These are phyloP conservation scores for Neonectria ditissima DNA, from an alignment of 2,329 filamentous ascomycete genomes.

Conservation along the genomic window DNA sequence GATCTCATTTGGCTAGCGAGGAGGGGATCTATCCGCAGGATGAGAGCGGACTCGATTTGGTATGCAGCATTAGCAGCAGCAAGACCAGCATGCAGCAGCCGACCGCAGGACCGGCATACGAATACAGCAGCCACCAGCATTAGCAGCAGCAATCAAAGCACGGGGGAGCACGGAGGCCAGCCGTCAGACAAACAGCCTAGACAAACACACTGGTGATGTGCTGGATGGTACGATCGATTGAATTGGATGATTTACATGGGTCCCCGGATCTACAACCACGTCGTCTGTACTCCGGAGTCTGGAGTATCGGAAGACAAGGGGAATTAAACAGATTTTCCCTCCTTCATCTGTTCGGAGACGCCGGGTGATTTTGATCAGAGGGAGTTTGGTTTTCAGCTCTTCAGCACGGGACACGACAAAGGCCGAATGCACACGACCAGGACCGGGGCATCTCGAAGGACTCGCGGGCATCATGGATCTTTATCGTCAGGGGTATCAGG, in stretches of 20 bases:
- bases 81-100: conserved; percentile 4
- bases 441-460: conserved; percentile 25
- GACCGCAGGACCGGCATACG: conserved; percentile 3
- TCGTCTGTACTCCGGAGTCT: conserved; percentile 23
- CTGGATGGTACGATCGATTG: conserved; percentile 38
- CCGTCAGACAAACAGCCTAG: conserved; percentile 30
- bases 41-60: background rate
- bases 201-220: conserved; percentile 21
- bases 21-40: background rate
- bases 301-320: conserved; percentile 25
- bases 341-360: conserved; percentile 17
- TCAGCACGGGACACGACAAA: conserved; percentile 27
- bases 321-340: conserved; percentile 15
- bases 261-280: conserved; percentile 39
- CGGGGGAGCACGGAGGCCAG: conserved; percentile 26
- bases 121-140: background rate
- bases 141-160: conserved; percentile 7
- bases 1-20: conserved; percentile 21
- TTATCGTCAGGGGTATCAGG: conserved; percentile 24
- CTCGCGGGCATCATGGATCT: conserved; percentile 28
- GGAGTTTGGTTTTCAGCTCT: conserved; percentile 26
- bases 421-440: conserved; percentile 19
- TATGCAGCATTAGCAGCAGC: background rate
- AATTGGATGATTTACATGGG: conserved; percentile 38
- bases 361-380: conserved; percentile 21